Evolutionary conservation across 768 basidiomycete genomes (phyloP), one percentile per base, ranked within the genome.

Genomic region (Agrocybe pediades): DNA sequence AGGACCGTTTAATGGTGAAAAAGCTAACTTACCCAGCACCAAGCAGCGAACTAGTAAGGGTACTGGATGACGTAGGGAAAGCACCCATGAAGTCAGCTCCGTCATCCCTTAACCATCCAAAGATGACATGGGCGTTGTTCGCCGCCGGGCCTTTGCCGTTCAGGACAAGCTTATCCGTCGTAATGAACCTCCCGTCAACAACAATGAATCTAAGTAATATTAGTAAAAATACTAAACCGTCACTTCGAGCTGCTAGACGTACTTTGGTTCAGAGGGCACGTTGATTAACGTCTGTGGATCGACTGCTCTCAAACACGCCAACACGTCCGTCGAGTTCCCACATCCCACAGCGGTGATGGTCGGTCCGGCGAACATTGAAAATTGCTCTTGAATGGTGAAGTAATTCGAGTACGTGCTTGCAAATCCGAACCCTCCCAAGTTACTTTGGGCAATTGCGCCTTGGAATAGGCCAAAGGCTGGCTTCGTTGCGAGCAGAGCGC

Each of bases 21-120:
- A 36, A 17, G n/a, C n/a, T 11, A 7, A 54, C 59, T 2, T 54
- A 64, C 66, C 67, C 67, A 19, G 65, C 51, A 1, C 42, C 49
- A 21, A 58, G 41, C 1, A 68, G 51, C 8, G 50, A 53, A 16
- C 55, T 50, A 0, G 56, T 46, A 9, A 60, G 54, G 3, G 60
- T 65, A 5, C 58, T 60, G 7, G 44, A 47, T 1, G 42, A 47
- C 0, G 51, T 57, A 2, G 65, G 65, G 51, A 55, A 62, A 48
- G 69, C 72, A 1, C 73, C 71, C 25, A 76, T 68, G 58, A 82
- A 78, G 36, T 77, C 73, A 0, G 75, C 68, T 0, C 80, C 81
- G 57, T 82, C 80, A 53, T 79, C 79, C 17, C 75, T 65, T 75
- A 79, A 80, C 71, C 74, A 76, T 1, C 80, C 80, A 55, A 77